These are phyloP conservation scores for Pisolithus orientalis DNA, from an alignment of 768 basidiomycete species.

Conservation along the genomic window DNA sequence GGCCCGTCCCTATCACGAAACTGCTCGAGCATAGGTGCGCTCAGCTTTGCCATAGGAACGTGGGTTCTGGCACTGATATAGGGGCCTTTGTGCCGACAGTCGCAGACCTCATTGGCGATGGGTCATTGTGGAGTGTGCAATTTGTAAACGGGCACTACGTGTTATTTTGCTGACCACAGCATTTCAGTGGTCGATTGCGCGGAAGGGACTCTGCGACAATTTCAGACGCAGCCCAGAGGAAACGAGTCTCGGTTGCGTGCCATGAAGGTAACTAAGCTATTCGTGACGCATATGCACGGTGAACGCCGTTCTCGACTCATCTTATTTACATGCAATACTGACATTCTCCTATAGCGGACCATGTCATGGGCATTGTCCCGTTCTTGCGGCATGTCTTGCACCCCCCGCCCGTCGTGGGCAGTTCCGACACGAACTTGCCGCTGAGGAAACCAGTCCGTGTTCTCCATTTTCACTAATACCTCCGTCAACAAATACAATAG, in stretches of 20 bases:
- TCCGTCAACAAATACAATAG: neutral
- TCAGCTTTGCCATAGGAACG: neutral
- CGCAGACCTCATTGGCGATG: constrained; percentile 48
- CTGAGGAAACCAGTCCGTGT: constrained; percentile 10
- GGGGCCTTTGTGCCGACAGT: constrained; percentile 24
- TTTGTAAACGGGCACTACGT: neutral
- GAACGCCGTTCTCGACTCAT: neutral
- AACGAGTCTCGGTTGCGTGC: constrained; percentile 32
- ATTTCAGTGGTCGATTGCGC: constrained; percentile 75
- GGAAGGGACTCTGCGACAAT: constrained; percentile 72
- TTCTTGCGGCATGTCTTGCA: constrained; percentile 55
- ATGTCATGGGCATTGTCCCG: constrained; percentile 68
- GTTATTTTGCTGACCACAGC: constrained; percentile 1
- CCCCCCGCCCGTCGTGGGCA: constrained; percentile 29
- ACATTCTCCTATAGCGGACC: constrained; percentile 46
- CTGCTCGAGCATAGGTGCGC: constrained; percentile 55
- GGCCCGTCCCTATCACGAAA: constrained; percentile 70
- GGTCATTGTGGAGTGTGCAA: constrained; percentile 61
- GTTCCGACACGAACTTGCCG: constrained; percentile 3
- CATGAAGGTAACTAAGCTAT: constrained; percentile 56
- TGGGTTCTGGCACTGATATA: neutral
- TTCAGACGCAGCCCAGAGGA: constrained; percentile 45
- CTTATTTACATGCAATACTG: neutral
- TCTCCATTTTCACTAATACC: neutral
- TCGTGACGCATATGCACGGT: constrained; percentile 87